These are phyloP conservation scores for Pleurotus eryngii DNA, from an alignment of 768 basidiomycete species.

Conservation along the genomic window DNA sequence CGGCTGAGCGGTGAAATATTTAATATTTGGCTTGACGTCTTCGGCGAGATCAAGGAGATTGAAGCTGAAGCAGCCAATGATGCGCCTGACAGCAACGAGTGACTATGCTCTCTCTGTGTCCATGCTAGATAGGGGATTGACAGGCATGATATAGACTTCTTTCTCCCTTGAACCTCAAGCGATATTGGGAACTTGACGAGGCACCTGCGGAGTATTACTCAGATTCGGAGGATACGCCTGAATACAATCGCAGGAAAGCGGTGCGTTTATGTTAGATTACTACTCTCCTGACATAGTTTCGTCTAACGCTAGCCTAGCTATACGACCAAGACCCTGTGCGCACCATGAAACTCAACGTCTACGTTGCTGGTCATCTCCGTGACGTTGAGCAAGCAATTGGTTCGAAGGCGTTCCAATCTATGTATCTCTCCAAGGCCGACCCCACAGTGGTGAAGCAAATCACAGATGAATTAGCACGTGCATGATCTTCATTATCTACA, in stretches of 20 bases:
- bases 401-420: constrained; percentile 50
- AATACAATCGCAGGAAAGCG: constrained; percentile 70
- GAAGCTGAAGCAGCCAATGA: constrained; percentile 26
- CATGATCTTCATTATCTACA: constrained; percentile 5
- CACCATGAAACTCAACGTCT: constrained; percentile 58
- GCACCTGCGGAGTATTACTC: constrained; percentile 58
- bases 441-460: constrained; percentile 73
- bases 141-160: background rate
- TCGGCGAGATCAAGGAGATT: constrained; percentile 82
- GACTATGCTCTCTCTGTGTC: constrained; percentile 6
- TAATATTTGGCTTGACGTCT: constrained; percentile 86
- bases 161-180: constrained; percentile 41
- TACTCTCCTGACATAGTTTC: constrained; percentile 5
- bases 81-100: constrained; percentile 34
- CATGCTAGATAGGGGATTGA: background rate
- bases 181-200: constrained; percentile 70
- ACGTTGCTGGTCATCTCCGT: constrained; percentile 53
- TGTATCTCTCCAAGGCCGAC: constrained; percentile 66
- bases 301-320: constrained; percentile 38
- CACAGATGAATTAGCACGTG: constrained; percentile 42
- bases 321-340: constrained; percentile 71
- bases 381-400: constrained; percentile 60
- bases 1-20: constrained; percentile 75
- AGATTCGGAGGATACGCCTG: constrained; percentile 66
- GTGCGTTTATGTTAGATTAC: constrained; percentile 36